Conservation (phyloP, 2,329 filamentous ascomycete species). For the Cladosporium phlei region DNA sequence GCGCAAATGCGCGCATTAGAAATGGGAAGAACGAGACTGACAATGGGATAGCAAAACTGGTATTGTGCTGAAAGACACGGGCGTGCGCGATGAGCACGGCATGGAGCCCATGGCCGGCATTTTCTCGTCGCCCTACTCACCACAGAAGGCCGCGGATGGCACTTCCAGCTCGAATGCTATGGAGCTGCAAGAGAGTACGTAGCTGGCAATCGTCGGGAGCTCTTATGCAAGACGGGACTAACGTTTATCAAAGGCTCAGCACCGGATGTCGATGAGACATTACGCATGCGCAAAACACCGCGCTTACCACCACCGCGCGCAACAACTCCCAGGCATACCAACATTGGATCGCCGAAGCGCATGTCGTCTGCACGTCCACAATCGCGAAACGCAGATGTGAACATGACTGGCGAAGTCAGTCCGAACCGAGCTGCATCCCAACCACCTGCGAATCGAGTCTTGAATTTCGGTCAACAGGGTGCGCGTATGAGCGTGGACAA, state of each 20-base stretch:
- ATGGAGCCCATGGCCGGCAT: conserved; percentile 82
- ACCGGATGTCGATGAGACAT: conserved; percentile 43
- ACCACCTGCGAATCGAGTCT: conserved; percentile 27
- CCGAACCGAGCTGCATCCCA: conserved; percentile 16
- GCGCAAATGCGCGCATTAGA: background rate
- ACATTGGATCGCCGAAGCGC: conserved; percentile 56
- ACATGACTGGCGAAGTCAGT: conserved; percentile 5
- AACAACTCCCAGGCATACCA: conserved; percentile 62
- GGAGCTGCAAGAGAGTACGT: conserved; percentile 60
- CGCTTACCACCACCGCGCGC: conserved; percentile 47
- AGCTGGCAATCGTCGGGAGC: too few species aligned
- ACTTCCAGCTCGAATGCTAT: conserved; percentile 33
- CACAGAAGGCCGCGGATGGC: conserved; percentile 28
- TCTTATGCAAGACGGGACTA: background rate
- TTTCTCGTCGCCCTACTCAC: conserved; percentile 77
- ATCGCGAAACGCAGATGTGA: conserved; percentile 36
- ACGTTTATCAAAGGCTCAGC: conserved; percentile 41
- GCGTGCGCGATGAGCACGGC: conserved; percentile 82
- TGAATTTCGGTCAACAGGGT: conserved; percentile 29
- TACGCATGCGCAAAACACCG: conserved; percentile 39
- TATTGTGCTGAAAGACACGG: conserved; percentile 70
- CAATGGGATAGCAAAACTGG: conserved; percentile 71
- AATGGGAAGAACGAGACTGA: conserved; percentile 15
- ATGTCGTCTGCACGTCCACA: conserved; percentile 54
- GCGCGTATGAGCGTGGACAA: conserved; percentile 28